A percentile compares a stretch with the other conserved stretches of the same genome.
phyloP scores from a whole-genome alignment of 257 asterid species.

The Scutellaria galericulata region DNA sequence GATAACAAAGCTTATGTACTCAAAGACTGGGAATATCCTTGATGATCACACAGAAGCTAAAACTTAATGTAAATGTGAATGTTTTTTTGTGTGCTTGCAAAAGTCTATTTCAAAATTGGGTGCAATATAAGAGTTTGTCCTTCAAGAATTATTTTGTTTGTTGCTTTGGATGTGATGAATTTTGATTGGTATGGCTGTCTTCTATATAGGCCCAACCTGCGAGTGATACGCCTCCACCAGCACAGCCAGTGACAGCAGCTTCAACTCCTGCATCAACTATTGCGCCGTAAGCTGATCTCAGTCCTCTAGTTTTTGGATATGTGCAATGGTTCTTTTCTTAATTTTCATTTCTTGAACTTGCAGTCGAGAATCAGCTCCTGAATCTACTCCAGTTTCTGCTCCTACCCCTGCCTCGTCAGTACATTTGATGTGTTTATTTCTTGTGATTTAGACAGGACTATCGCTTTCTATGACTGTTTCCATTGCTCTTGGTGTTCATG shows the following conservation, averaged over 20 bases:
- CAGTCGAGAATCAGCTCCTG: slow-evolving; percentile 70
- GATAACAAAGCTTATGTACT: too few relatives aligned
- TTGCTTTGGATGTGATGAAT: slow-evolving; percentile 26
- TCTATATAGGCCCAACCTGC: slow-evolving; percentile 58
- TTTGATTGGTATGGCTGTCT: neutral
- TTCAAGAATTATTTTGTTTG: neutral
- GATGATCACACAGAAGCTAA: too few relatives aligned
- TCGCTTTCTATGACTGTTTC: neutral
- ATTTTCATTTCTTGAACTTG: slow-evolving; percentile 31
- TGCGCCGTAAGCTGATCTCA: slow-evolving; percentile 55
- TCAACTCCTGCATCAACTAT: slow-evolving; percentile 55
- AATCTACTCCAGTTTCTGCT: slow-evolving; percentile 51
- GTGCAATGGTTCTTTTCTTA: slow-evolving; percentile 2
- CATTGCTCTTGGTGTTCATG: neutral
- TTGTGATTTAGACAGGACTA: neutral
- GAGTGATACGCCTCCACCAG: slow-evolving; percentile 53
- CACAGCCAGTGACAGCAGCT: slow-evolving; percentile 64
- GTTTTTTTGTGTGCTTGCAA: too few relatives aligned
- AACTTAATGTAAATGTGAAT: too few relatives aligned
- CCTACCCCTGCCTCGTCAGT: slow-evolving; percentile 56
- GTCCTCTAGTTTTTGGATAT: slow-evolving; percentile 33
- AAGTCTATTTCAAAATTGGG: too few relatives aligned
- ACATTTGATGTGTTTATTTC: slow-evolving; percentile 31
- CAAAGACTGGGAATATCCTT: too few relatives aligned
- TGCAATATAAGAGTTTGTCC: neutral